Conservation (phyloP, 2,329 filamentous ascomycete species). For the Aulographum hederae region DNA sequence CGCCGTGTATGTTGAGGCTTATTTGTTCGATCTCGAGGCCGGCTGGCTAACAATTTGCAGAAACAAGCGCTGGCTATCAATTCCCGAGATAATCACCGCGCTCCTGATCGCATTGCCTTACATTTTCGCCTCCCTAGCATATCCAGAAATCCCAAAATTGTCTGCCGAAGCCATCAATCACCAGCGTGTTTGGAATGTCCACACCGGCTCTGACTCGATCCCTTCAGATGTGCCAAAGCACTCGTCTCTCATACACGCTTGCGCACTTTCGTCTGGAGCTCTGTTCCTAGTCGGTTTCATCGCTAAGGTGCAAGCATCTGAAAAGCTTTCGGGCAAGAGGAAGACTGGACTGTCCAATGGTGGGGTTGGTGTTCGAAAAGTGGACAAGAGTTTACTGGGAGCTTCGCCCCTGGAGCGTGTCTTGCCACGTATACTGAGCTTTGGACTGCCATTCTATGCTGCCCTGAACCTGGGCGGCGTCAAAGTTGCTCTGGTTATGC, state of each 20-base stretch:
- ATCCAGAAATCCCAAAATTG: slow-evolving; percentile 14
- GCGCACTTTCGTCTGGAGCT: slow-evolving; percentile 26
- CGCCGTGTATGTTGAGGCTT: too few species aligned
- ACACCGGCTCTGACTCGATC: too few species aligned
- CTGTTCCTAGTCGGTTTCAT: slow-evolving; percentile 24
- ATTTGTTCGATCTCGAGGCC: too few species aligned
- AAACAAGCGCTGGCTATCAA: slow-evolving; percentile 13
- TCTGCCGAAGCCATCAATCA: too few species aligned
- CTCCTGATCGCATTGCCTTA: slow-evolving; percentile 31
- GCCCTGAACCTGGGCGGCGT: slow-evolving; percentile 35
- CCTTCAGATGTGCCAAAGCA: slow-evolving; percentile 1
- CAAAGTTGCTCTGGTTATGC: slow-evolving; percentile 31
- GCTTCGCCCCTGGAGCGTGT: background rate
- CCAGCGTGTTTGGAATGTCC: too few species aligned
- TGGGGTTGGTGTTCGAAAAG: background rate
- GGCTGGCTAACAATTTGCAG: too few species aligned
- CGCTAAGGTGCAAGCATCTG: slow-evolving; percentile 14
- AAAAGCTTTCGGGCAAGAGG: slow-evolving; percentile 12
- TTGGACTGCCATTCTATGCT: slow-evolving; percentile 37
- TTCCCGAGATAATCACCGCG: slow-evolving; percentile 30
- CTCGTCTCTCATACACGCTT: slow-evolving; percentile 21
- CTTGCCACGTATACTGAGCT: slow-evolving; percentile 14
- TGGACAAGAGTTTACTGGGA: background rate
- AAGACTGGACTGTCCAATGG: slow-evolving; percentile 7
- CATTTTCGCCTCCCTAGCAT: slow-evolving; percentile 27